Percentiles rank a stretch among this genome's conserved stretches.
Evolutionary conservation across 1,139 yeast species (phyloP).

Genomic region (Nakaseomyces nivariensis): DNA sequence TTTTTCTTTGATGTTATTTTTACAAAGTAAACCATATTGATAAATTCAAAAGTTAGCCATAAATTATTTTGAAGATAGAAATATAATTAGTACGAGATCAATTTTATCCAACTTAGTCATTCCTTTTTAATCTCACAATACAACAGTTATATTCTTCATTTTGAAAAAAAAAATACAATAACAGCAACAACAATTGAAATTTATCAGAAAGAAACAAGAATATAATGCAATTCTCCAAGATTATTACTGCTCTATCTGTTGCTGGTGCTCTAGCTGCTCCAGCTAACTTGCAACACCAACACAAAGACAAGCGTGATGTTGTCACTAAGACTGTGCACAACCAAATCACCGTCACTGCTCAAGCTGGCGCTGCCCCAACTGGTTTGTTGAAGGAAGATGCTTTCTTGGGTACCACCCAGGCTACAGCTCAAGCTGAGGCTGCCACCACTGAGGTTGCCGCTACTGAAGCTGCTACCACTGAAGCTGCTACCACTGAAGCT

Average conservation of each 20-base stretch:
- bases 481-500: constrained; percentile 47
- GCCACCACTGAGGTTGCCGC: constrained; percentile 38
- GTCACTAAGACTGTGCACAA: constrained; percentile 36
- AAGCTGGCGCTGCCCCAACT: constrained; percentile 13
- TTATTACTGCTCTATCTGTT: constrained; percentile 30
- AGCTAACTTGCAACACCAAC: constrained; percentile 33
- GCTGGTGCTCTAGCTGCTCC: constrained; percentile 32
- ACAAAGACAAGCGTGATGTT: constrained; percentile 39
- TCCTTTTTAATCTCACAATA: not conserved
- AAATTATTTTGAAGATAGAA: not conserved
- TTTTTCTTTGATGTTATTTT: not conserved
- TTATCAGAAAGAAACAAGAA: not conserved
- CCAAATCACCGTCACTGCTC: constrained; percentile 28
- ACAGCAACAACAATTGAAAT: not conserved
- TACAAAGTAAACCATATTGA: not conserved
- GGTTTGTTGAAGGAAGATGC: constrained; percentile 2
- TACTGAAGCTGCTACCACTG: constrained; percentile 42
- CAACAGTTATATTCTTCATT: not conserved
- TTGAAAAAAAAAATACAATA: not conserved
- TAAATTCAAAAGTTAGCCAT: not conserved
- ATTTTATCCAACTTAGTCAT: constrained; percentile 3
- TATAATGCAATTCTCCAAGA: constrained; percentile 29
- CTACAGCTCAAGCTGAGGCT: constrained; percentile 19
- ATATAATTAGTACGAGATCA: not conserved
- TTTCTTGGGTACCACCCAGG: constrained; percentile 6